Evolutionary conservation across 1,139 yeast species (phyloP), one percentile per base, ranked within the genome.

Genomic region (Protomyces gravidus): DNA sequence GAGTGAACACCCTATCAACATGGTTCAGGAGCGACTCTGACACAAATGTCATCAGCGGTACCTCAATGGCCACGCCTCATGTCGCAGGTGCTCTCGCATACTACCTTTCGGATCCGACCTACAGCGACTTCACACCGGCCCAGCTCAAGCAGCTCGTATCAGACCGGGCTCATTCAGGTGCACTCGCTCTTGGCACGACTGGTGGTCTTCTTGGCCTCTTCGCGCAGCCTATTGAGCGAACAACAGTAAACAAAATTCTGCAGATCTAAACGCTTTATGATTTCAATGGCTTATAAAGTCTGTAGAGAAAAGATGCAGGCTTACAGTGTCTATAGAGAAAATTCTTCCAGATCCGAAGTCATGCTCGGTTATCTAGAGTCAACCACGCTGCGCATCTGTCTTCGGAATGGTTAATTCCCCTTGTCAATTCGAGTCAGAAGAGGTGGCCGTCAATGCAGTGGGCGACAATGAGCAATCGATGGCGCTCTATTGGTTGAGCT

Each of bases 11-110:
- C 48, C 70, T 72, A 62, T 77, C 82, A 11, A 76, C 80, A 33
- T 92, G 89, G 76, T 89, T 87, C 72, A 95, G 96, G 56, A 85
- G 94, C 39, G 83, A 83, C 65, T 73, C 80, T 61, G 89, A 92
- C 51, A 85, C 95, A 66, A 95, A 96, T 62, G 83, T 92, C 56
- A 80, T 92, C 75, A 89, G 96, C 45, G 98, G 98, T 76, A 92
- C 98, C 23, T 92, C 97, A 21, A 92, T 92, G 98, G 98, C 98
- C 39, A 88, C 97, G 50, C 98, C 98, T 59, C 97, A 92, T 72
- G 86, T 92, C 71, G 86, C 89, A 64, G 98, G 98, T 67, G 79
- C 92, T 73, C 68, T 75, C 64, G 72, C 97, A 2, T 92, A 92
- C 80, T 90, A 82, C 76, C 78, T 92, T 68, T 88, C 97, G 11